Conservation (phyloP, 176 grass and related monocot genomes). For the Triticum dicoccoides region DNA sequence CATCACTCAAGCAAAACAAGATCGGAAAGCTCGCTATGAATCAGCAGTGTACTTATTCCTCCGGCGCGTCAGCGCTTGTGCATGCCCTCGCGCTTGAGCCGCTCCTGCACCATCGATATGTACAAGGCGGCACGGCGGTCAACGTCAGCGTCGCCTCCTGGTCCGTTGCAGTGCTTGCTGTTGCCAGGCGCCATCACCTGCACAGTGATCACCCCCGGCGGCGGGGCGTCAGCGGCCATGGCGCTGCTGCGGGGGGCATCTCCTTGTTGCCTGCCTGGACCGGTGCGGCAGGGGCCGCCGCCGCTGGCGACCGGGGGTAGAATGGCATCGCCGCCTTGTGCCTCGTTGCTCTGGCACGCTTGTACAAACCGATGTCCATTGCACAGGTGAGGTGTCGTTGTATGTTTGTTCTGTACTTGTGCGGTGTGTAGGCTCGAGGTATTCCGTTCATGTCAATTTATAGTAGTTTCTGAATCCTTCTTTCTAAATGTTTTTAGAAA, state of each 20-base stretch:
- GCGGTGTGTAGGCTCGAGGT: constrained; percentile 6
- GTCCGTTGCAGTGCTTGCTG: background rate
- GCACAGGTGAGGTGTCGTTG: background rate
- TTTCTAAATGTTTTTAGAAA: no score
- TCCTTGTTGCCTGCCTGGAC: constrained; percentile 16
- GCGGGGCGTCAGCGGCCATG: constrained; percentile 1
- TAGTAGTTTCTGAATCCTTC: constrained; percentile 12
- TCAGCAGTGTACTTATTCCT: constrained; percentile 14
- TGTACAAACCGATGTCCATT: constrained; percentile 37
- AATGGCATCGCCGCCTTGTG: constrained; percentile 20
- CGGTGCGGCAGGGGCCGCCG: background rate
- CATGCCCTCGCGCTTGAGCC: constrained; percentile 42
- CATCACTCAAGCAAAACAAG: background rate
- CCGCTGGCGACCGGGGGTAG: no score
- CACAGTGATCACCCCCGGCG: background rate
- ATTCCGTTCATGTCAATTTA: constrained; percentile 19
- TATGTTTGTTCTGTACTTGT: background rate
- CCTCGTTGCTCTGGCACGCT: constrained; percentile 30
- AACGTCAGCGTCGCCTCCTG: constrained; percentile 12
- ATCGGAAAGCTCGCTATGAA: background rate
- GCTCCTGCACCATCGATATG: constrained; percentile 65
- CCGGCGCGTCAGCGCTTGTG: constrained; percentile 35
- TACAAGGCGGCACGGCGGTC: constrained; percentile 42
- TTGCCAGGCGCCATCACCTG: background rate
- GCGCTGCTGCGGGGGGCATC: background rate